Percentiles rank a stretch among this genome's conserved stretches.
Conservation (phyloP, 176 grass and related monocot species). For the Avena eriantha region DNA sequence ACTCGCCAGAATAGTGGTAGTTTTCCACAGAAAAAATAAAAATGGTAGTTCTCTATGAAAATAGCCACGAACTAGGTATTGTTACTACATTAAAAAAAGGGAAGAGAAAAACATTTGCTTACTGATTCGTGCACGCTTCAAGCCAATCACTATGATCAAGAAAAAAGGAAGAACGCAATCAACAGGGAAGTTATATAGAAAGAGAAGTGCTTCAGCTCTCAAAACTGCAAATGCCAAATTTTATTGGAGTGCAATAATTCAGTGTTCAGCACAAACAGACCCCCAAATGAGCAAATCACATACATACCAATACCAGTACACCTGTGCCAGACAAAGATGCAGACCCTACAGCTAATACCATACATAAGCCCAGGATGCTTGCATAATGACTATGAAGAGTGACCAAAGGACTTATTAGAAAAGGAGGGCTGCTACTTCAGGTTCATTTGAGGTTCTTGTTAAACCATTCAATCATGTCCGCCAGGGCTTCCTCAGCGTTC, state of each 20-base stretch:
- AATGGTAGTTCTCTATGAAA: background rate
- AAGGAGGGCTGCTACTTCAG: background rate
- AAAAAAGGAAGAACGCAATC: background rate
- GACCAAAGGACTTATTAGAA: background rate
- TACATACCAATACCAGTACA: background rate
- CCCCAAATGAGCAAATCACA: background rate
- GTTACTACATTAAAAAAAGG: background rate
- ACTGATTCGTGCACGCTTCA: background rate
- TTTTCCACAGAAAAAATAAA: background rate
- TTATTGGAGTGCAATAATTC: constrained; percentile 26
- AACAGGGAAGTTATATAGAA: background rate
- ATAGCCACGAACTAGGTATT: background rate
- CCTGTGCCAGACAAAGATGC: background rate
- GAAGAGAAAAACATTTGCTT: background rate
- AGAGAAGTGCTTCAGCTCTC: background rate
- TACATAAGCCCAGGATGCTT: background rate
- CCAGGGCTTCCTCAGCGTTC: constrained; percentile 59
- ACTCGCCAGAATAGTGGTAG: background rate
- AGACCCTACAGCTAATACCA: background rate
- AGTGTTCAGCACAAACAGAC: background rate
- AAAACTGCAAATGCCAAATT: background rate
- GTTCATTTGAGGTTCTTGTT: constrained; percentile 56
- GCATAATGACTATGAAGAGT: background rate
- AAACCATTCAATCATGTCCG: constrained; percentile 66
- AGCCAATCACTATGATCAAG: background rate